A percentile compares a stretch with the other conserved stretches of the same genome.
Evolutionary conservation across 805 yeast species (phyloP).

Genomic region (Vanderwaltozyma tropicalis): DNA sequence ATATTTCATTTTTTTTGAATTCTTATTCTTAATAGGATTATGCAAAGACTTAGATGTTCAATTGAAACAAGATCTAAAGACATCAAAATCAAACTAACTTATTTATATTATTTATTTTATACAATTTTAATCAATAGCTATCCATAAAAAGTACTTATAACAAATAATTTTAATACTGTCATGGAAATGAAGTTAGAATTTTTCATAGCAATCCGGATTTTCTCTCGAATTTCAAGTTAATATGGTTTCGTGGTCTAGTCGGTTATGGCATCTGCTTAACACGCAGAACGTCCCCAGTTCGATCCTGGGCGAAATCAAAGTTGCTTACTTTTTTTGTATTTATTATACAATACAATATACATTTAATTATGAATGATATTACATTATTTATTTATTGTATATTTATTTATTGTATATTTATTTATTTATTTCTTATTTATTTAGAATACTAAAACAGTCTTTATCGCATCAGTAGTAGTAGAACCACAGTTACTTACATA

Average conservation of each 20-base stretch:
- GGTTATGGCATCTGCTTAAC: conserved; percentile 99
- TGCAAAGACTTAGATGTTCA: conserved; percentile 17
- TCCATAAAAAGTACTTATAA: too few relatives aligned
- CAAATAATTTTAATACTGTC: not conserved
- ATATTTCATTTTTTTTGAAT: conserved; percentile 72
- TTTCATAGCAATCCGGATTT: too few relatives aligned
- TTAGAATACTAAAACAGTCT: not conserved
- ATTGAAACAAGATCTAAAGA: conserved; percentile 1
- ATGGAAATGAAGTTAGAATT: too few relatives aligned
- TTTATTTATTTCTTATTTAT: too few relatives aligned
- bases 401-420: too few relatives aligned
- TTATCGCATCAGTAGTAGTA: not conserved
- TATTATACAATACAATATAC: too few relatives aligned
- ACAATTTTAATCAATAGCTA: too few relatives aligned
- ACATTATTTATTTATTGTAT: too few relatives aligned
- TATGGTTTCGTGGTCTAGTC: conserved; percentile 95
- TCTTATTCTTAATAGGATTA: conserved; percentile 59
- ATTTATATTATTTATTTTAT: too few relatives aligned
- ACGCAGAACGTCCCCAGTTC: conserved; percentile 99
- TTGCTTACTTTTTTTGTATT: too few relatives aligned
- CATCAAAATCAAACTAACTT: not conserved
- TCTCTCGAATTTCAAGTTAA: not conserved
- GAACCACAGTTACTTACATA: conserved; percentile 16
- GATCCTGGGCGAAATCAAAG: conserved; percentile 99
- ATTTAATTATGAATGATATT: too few relatives aligned